These are phyloP conservation scores for Falciphora oryzae DNA, from an alignment of 2,329 filamentous ascomycete species.

Conservation along the genomic window DNA sequence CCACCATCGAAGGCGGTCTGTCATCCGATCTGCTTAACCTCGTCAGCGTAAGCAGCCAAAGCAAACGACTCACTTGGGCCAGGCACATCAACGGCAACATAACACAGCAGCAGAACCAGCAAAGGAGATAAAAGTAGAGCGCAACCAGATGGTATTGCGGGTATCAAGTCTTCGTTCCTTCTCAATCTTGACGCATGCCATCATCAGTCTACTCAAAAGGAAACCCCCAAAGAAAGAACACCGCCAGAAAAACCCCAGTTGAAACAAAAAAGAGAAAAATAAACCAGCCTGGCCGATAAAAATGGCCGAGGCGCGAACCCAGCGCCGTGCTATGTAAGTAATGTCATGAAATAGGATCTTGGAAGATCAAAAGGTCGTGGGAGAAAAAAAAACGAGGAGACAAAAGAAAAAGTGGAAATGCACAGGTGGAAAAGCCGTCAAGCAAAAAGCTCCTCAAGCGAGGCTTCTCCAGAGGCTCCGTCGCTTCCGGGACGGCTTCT, in stretches of 20 bases:
- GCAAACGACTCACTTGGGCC: too few relatives aligned
- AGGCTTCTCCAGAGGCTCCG: slow-evolving; percentile 5
- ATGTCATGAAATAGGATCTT: background rate
- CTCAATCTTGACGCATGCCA: background rate
- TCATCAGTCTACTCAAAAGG: background rate
- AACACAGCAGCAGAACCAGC: too few relatives aligned
- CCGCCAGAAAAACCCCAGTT: background rate
- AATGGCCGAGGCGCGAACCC: background rate
- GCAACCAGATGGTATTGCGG: background rate
- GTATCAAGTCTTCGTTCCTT: background rate
- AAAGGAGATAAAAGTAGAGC: background rate
- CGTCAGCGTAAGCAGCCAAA: too few relatives aligned
- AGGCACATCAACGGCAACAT: too few relatives aligned
- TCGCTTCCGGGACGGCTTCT: slow-evolving; percentile 2
- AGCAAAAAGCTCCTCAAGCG: background rate
- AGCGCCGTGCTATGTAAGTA: background rate
- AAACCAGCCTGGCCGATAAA: background rate
- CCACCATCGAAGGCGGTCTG: too few relatives aligned
- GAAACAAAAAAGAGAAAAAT: background rate
- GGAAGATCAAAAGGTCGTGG: background rate
- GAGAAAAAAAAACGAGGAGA: too few relatives aligned
- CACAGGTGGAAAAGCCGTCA: too few relatives aligned
- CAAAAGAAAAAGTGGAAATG: too few relatives aligned
- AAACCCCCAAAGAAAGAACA: background rate
- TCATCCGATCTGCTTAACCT: too few relatives aligned